Base-by-base conservation (phyloP, 805 yeast species). In the Zygoascus tannicola region DNA sequence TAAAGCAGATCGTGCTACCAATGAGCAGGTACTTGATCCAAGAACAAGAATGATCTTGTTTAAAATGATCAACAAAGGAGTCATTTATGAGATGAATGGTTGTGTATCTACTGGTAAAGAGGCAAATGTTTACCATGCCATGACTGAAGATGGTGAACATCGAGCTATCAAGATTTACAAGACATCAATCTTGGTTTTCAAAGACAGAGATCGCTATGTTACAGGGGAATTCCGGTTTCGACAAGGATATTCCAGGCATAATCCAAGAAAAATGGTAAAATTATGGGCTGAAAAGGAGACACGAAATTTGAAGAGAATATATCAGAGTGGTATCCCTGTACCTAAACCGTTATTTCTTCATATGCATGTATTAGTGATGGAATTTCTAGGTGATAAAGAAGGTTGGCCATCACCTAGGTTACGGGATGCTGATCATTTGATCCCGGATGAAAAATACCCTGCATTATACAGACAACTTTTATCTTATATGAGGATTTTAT, bases 221-320 rank as follows among this genome's bases (percentile, higher is more conserved):
- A 88, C 83, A 59, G 98, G 98, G 32, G 99, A 92, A 65, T 90
- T 77, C 63, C 69, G 99, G 44, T 92, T 92, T 65, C 69, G 97
- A 57, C 83, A 85, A 58, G 85, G 90, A 54, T 76, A 78, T 33
- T 75, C 73, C 45, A 87, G 85, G 56, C 86, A 87, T 52, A 92
- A 92, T 58, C 97, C 97, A 7, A 73, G 98, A 57, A 90, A 90
- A 59, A 90, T 92, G 97, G 95, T 92, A 50, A 86, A 85, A 62
- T 74, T 88, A 20, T 92, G 99, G 99, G 97, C 98, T 0, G 98
- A 92, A 61, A 92, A 92, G 59, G 99, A 92, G 65, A 90, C 88
- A 53, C 68, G 99, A 44, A 92, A 92, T 59, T 70, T 92, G 62
- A 90, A 85, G 61, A 74, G 99, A 57, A 70, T 92, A 18, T 68